Evolutionary conservation across 208 protist species (phyloP).

Genomic region (Crithidia thermophila): DNA sequence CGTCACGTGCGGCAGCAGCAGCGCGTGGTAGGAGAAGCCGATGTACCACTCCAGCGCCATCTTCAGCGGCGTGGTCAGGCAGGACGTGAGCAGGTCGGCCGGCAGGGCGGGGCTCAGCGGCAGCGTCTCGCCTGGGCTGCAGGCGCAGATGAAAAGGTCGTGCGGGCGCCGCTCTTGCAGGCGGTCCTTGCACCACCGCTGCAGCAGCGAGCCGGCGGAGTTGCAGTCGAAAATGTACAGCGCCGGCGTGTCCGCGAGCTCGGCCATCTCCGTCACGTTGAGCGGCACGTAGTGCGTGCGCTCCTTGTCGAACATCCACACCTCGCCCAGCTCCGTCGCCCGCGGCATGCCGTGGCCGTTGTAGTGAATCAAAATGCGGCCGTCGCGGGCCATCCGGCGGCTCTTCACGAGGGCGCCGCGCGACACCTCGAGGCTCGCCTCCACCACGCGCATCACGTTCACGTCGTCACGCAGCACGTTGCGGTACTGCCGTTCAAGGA

Average conservation of each 20-base stretch:
- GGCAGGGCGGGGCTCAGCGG: constrained; percentile 97
- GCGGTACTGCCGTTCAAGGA: constrained; percentile 94
- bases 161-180: constrained; percentile 81
- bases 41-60: constrained; percentile 97
- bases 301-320: constrained; percentile 99
- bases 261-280: constrained; percentile 95
- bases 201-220: constrained; percentile 87
- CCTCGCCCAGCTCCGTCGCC: constrained; percentile 97
- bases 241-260: constrained; percentile 92
- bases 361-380: constrained; percentile 98
- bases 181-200: constrained; percentile 77
- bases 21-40: constrained; percentile 72
- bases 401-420: constrained; percentile 83
- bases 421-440: constrained; percentile 95
- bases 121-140: constrained; percentile 92
- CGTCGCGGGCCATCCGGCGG: constrained; percentile 83
- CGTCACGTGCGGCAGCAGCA: constrained; percentile 86
- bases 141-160: constrained; percentile 96
- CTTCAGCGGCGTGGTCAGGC: constrained; percentile 98
- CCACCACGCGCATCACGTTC: constrained; percentile 81
- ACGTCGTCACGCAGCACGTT: constrained; percentile 50
- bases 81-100: constrained; percentile 99
- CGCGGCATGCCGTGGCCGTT: constrained; percentile 99
- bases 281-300: constrained; percentile 99
- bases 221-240: constrained; percentile 99